Percentiles rank a stretch among this genome's conserved stretches.
These are phyloP conservation scores for Colletotrichum echinochloae DNA, from an alignment of 2,329 filamentous ascomycete species.

Conservation along the genomic window DNA sequence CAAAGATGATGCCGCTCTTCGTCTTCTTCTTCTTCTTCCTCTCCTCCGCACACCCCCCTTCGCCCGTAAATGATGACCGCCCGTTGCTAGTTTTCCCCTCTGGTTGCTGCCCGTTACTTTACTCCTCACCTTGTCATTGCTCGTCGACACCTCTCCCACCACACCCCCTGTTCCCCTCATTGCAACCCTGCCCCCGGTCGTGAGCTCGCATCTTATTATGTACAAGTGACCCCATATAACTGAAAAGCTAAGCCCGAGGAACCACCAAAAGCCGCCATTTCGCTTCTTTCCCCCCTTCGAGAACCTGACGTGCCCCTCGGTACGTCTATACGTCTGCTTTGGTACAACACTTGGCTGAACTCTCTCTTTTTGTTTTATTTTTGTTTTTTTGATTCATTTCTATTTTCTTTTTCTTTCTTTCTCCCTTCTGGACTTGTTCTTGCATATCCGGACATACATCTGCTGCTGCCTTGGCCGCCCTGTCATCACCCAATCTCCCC, in stretches of 20 bases:
- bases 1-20: constrained; percentile 23
- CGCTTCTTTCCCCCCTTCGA: constrained; percentile 37
- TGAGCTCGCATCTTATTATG: constrained; percentile 32
- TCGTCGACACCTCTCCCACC: constrained; percentile 14
- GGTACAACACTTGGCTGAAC: constrained; percentile 27
- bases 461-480: constrained; percentile 18
- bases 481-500: constrained; percentile 37
- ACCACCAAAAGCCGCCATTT: constrained; percentile 31
- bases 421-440: constrained; percentile 6
- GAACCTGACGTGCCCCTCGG: constrained; percentile 28
- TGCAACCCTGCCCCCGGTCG: constrained; percentile 37
- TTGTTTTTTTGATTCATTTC: constrained; percentile 7
- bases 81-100: constrained; percentile 36
- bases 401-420: constrained; percentile 3
- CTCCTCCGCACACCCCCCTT: constrained; percentile 3
- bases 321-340: constrained; percentile 14
- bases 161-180: constrained; percentile 39
- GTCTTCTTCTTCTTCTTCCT: no score
- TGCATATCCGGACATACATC: constrained; percentile 18
- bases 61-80: constrained; percentile 31
- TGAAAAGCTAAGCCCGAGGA: constrained; percentile 32
- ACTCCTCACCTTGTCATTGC: constrained; percentile 33
- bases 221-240: constrained; percentile 40
- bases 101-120: constrained; percentile 14
- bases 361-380: not conserved